phyloP scores from a whole-genome alignment of 2,329 filamentous ascomycete species.

The Aspergillus sp. region DNA sequence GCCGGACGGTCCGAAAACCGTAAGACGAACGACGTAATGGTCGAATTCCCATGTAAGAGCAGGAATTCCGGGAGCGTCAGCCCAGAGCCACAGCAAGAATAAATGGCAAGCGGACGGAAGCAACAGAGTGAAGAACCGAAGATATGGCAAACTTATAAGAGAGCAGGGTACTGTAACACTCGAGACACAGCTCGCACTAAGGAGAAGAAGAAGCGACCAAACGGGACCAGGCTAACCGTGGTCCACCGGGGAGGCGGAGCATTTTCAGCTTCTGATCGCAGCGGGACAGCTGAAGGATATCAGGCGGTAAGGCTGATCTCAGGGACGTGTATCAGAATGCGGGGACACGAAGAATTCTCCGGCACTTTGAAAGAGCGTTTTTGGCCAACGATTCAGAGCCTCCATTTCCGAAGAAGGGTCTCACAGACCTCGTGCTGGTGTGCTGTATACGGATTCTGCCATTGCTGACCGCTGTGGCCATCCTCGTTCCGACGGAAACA shows the following conservation, averaged over 20 bases:
- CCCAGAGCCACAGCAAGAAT: constrained; percentile 10
- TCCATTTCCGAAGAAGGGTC: not conserved
- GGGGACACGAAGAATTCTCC: not conserved
- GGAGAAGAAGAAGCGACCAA: constrained; percentile 2
- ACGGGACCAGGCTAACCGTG: constrained; percentile 8
- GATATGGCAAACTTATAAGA: constrained; percentile 7
- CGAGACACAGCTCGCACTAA: not conserved
- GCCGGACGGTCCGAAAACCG: constrained; percentile 19
- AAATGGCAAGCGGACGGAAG: constrained; percentile 3
- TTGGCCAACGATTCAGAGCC: not conserved
- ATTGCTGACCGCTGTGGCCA: not conserved
- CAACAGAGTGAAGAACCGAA: constrained; percentile 4
- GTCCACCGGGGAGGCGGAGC: constrained; percentile 21
- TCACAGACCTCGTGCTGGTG: not conserved
- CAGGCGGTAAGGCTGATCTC: not conserved
- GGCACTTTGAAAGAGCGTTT: not conserved
- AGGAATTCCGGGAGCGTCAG: constrained; percentile 24
- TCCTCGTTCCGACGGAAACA: not conserved
- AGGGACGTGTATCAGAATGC: not conserved
- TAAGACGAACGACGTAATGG: constrained; percentile 19
- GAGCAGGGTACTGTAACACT: not conserved
- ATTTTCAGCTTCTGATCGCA: constrained; percentile 12
- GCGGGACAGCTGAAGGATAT: not conserved
- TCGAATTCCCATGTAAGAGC: constrained; percentile 26
- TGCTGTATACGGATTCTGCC: not conserved